Evolutionary conservation across 1,284 basidiomycete species (phyloP), one percentile per base, ranked within the genome.

Genomic region (Stereum hirsutum): DNA sequence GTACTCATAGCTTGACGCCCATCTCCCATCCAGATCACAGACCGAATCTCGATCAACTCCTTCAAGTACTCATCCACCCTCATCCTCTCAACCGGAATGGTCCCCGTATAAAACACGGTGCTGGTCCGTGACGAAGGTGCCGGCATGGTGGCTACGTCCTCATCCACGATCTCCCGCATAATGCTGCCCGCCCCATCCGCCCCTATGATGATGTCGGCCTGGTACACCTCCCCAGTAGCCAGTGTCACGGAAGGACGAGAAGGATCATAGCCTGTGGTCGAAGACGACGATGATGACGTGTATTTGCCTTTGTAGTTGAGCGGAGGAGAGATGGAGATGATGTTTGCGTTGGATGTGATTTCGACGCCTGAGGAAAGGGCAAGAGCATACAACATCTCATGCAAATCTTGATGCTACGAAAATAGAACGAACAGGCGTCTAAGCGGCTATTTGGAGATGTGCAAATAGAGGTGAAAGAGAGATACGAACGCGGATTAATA

Each of bases 191-290:
- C 58, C 5, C 81, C 81, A 50, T 83, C 81, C 0, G 81, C 79
- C n/a, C 78, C 81, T 28, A 85, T 60, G 39, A 84, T 65, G n/a
- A 83, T 64, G 51, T 84, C 74, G 6, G 68, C 75, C 2, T 52
- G 47, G 34, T 80, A 43, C 12, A 58, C 57, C 42, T 70, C 65
- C 6, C 79, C 78, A 3, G 65, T 65, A n/a, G 7, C 58, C 12
- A 81, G 57, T 37, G 35, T 52, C 38, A 55, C 67, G 21, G 51
- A 59, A 15, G 43, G 26, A 21, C 34, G 8, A 12, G 11, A 15
- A 6, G 12, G 28, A 11, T 4, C 3, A 12, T 31, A 15, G 12
- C 12, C 12, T 15, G 12, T 11, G 12, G 12, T 31, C 15, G 28
- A 15, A 12, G 15, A 12, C 12, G 28, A 31, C n/a, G 28, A 15